Evolutionary conservation across 805 yeast genomes (phyloP), one percentile per base, ranked within the genome.

Genomic region (Candida verbasci): DNA sequence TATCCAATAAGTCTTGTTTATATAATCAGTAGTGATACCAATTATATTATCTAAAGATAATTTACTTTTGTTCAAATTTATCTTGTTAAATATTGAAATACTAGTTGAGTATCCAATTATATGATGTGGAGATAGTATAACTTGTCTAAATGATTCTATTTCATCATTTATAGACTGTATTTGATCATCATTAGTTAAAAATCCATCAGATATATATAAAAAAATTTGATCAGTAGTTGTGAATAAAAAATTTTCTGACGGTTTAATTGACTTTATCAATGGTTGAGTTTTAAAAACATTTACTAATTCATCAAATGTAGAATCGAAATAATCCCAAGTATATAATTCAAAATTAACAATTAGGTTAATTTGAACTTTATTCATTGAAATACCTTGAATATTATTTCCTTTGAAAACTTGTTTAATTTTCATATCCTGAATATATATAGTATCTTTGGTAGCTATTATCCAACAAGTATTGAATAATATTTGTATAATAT

Each of bases 1-100:
- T 3, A 84, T 57, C 98, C 98, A 93, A 47, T 66, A 84, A 0
- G 97, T 85, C 1, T 66, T 52, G 2, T 49, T 43, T 2, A 29
- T 29, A 23, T 48, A 38, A 38, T 66, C 72, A 5, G 59, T 55
- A 1, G 57, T 46, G 2, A 64, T 42, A 3, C 67, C 70, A 1
- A 60, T 38, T 12, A 35, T 33, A 14, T 44, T 46, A 20, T 29
- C 29, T 9, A 23, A 17, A 42, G 22, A 8, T 26, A 43, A 7
- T 14, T 16, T 18, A 45, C 21, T n/a, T 28, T 29, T 7, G 47
- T 43, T 2, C 58, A 34, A 28, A 17, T 34, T 43, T 5, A 66
- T 39, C 38, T 65, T 66, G 34, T 60, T 60, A 36, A 55, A 48
- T 4, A 58, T 46, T 2, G 50, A 28, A 15, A 66, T 37, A 7